Evolutionary conservation across 768 basidiomycete species (phyloP).

Genomic region (Kwoniella dejecticola): DNA sequence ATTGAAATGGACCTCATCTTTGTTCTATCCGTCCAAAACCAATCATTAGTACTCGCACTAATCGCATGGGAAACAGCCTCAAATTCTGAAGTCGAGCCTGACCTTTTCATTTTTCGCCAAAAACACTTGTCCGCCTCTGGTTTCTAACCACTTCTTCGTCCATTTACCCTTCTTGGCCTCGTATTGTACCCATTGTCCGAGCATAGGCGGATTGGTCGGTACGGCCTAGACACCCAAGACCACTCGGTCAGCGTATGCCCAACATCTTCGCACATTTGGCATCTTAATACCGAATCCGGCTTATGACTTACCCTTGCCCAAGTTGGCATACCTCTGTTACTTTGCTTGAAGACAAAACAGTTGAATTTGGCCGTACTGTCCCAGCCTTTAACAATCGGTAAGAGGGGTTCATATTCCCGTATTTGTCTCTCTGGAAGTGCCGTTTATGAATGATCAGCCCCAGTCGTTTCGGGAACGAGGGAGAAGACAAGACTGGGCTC

Average conservation of each 20-base stretch:
- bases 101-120: conserved; percentile 88
- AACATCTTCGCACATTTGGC: too few species aligned
- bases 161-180: conserved; percentile 92
- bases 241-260: too few species aligned
- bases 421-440: conserved; percentile 75
- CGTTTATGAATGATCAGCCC: neutral
- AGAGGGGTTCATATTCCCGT: conserved; percentile 78
- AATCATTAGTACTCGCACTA: neutral
- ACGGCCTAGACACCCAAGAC: conserved; percentile 56
- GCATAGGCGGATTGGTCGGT: conserved; percentile 55
- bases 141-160: conserved; percentile 86
- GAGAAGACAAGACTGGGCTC: neutral
- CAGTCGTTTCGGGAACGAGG: neutral
- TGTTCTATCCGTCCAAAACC: conserved; percentile 63
- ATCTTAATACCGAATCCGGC: too few species aligned
- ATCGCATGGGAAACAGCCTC: conserved; percentile 9
- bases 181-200: conserved; percentile 76
- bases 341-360: conserved; percentile 74
- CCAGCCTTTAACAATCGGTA: conserved; percentile 82
- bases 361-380: conserved; percentile 79
- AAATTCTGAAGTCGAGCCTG: conserved; percentile 31
- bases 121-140: conserved; percentile 83
- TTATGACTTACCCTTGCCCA: conserved; percentile 43
- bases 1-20: conserved; percentile 64
- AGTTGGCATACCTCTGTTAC: conserved; percentile 65